Evolutionary conservation across 164 flowering plant genomes (phyloP).

Genomic region (Tetracentron sinense): DNA sequence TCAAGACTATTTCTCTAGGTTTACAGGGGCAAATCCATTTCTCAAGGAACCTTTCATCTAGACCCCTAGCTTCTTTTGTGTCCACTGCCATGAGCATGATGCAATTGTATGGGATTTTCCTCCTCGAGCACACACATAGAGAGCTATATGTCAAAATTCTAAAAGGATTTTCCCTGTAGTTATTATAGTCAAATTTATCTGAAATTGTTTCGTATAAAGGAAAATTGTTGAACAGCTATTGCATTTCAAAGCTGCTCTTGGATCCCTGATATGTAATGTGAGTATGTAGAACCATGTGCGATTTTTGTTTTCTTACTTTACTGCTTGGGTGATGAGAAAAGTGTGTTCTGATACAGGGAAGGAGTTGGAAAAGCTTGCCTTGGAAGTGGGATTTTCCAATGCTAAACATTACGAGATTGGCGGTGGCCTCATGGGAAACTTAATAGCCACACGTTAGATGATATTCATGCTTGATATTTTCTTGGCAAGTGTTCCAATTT

Average conservation of each 20-base stretch:
- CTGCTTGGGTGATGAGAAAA: neutral
- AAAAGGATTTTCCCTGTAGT: neutral
- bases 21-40: no score
- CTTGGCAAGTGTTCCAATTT: neutral
- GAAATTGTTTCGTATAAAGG: no score
- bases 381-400: constrained; percentile 67
- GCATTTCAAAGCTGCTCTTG: no score
- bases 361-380: constrained; percentile 76
- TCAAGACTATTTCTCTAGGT: neutral
- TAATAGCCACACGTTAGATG: constrained; percentile 63
- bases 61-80: no score
- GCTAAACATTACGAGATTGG: constrained; percentile 70
- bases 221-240: no score
- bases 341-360: constrained; percentile 44
- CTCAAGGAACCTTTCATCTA: no score
- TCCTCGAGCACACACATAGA: neutral
- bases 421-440: constrained; percentile 84
- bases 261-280: no score
- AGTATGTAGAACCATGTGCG: no score
- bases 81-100: neutral
- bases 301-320: neutral
- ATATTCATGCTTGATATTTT: neutral
- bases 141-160: no score
- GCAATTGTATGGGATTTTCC: neutral
- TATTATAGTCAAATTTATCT: no score